A percentile compares a stretch with the other conserved stretches of the same genome.
phyloP scores from a whole-genome alignment of 345 rosid genomes.

The Schrenkiella parvula region DNA sequence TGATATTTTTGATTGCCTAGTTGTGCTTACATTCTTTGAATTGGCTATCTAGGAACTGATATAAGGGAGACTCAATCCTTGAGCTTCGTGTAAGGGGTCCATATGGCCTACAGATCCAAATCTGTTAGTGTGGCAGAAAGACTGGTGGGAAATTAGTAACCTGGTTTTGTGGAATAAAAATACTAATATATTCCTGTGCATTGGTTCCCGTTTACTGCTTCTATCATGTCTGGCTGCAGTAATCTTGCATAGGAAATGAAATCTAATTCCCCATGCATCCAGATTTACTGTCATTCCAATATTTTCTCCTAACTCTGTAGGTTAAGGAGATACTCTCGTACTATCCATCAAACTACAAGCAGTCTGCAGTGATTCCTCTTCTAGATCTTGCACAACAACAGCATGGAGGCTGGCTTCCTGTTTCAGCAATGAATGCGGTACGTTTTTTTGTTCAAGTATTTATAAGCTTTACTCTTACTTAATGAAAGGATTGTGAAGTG shows the following conservation, averaged over 20 bases:
- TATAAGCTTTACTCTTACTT: not conserved
- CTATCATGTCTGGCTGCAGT: not conserved
- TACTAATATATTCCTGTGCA: not conserved
- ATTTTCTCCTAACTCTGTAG: conserved; percentile 33
- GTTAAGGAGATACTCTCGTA: conserved; percentile 90
- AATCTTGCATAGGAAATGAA: not conserved
- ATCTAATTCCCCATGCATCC: not conserved
- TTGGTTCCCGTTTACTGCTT: not conserved
- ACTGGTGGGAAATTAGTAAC: not conserved
- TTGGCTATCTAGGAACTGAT: not conserved
- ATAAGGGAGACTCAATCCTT: not conserved
- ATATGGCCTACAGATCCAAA: no score
- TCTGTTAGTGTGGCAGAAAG: not conserved
- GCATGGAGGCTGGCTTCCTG: conserved; percentile 99
- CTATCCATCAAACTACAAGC: conserved; percentile 98
- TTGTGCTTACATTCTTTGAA: not conserved
- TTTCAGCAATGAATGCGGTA: conserved; percentile 98
- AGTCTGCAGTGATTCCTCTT: conserved; percentile 93
- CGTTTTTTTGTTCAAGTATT: not conserved
- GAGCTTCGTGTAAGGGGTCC: not conserved
- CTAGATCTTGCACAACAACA: conserved; percentile 99
- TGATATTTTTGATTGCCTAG: not conserved
- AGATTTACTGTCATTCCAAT: not conserved
- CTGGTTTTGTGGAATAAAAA: not conserved
- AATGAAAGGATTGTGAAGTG: not conserved